These are phyloP conservation scores for Phaffia rhodozyma DNA, from an alignment of 1,284 basidiomycete genomes.

Conservation along the genomic window DNA sequence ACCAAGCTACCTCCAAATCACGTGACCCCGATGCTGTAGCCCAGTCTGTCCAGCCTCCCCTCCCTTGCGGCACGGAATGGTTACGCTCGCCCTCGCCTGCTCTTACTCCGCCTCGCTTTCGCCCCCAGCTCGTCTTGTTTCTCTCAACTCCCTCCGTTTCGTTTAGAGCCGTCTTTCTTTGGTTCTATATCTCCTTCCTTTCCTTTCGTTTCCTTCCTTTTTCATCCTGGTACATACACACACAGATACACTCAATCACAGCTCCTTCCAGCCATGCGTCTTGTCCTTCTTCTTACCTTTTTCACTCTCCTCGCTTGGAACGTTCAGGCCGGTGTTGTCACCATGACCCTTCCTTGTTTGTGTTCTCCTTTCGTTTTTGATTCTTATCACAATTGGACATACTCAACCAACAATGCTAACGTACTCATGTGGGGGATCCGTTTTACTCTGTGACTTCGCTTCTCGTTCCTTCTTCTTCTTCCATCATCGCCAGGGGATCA, in stretches of 20 bases:
- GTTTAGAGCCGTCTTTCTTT: neutral
- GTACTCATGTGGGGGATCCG: neutral
- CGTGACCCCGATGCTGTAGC: neutral
- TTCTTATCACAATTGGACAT: neutral
- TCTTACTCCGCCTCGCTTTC: neutral
- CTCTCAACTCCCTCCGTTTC: neutral
- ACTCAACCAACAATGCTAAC: neutral
- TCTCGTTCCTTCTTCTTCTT: neutral
- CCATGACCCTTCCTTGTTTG: slow-evolving; percentile 4
- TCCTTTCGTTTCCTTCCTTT: neutral
- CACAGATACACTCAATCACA: neutral
- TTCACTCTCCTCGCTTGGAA: neutral
- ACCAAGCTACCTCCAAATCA: neutral
- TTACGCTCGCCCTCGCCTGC: neutral
- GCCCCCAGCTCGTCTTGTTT: neutral
- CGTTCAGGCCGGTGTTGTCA: slow-evolving; percentile 8
- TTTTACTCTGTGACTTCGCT: neutral
- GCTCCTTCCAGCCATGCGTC: neutral
- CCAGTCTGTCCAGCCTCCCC: neutral
- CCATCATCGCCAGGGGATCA: neutral
- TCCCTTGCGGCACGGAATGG: neutral
- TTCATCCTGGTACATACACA: neutral
- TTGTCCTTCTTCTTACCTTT: slow-evolving; percentile 1
- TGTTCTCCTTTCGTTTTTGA: neutral
- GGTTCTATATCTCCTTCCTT: neutral